Percentiles rank a stretch among this genome's conserved stretches.
Conservation (phyloP, 2,329 filamentous ascomycete genomes). For the Raffaelea arxii region DNA sequence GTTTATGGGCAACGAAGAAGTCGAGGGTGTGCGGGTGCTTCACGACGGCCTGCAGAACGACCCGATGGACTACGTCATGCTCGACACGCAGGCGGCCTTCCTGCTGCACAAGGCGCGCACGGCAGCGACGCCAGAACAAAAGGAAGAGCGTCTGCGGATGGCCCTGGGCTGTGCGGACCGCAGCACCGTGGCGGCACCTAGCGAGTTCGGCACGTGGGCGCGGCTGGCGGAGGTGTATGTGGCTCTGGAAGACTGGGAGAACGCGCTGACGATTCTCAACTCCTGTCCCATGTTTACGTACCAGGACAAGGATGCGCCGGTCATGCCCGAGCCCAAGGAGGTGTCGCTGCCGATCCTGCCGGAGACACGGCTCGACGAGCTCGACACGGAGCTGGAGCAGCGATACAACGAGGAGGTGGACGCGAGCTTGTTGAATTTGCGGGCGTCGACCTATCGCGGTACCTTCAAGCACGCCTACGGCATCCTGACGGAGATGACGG, state of each 20-base stretch:
- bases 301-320: slow-evolving; percentile 91
- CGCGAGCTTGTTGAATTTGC: slow-evolving; percentile 72
- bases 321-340: slow-evolving; percentile 87
- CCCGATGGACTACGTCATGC: slow-evolving; percentile 95
- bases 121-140: slow-evolving; percentile 42
- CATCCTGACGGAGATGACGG: slow-evolving; percentile 88
- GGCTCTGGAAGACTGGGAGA: slow-evolving; percentile 89
- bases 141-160: slow-evolving; percentile 65
- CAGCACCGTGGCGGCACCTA: slow-evolving; percentile 88
- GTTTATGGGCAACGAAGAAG: slow-evolving; percentile 92
- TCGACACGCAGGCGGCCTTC: slow-evolving; percentile 90
- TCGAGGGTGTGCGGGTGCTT: slow-evolving; percentile 82
- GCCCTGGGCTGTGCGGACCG: slow-evolving; percentile 89
- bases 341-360: slow-evolving; percentile 78
- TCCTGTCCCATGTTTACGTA: slow-evolving; percentile 99
- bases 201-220: slow-evolving; percentile 96
- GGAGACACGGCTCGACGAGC: slow-evolving; percentile 88
- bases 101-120: slow-evolving; percentile 70
- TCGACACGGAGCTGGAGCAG: slow-evolving; percentile 81
- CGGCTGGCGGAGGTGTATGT: slow-evolving; percentile 90
- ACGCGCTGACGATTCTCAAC: slow-evolving; percentile 89
- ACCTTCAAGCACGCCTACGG: slow-evolving; percentile 94
- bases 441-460: slow-evolving; percentile 83
- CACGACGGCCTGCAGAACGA: slow-evolving; percentile 83
- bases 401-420: slow-evolving; percentile 80